A percentile compares a stretch with the other conserved stretches of the same genome.
phyloP scores from a whole-genome alignment of 2,329 filamentous ascomycete species.

The Boeremia exigua region DNA sequence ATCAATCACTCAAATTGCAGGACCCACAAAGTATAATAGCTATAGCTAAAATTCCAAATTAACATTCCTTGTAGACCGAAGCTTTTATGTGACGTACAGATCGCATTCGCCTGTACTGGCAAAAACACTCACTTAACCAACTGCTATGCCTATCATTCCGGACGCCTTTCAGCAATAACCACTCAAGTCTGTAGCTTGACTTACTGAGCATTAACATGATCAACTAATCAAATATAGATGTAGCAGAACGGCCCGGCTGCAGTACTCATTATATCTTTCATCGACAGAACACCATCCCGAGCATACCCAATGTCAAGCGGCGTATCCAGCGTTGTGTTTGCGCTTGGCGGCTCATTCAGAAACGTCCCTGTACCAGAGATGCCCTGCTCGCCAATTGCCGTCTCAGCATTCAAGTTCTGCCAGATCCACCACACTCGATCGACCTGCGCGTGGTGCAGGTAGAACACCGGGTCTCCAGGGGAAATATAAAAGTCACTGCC shows the following conservation, averaged over 20 bases:
- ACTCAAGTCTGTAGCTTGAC: too few relatives aligned
- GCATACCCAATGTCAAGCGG: slow-evolving; percentile 30
- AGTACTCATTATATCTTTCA: slow-evolving; percentile 24
- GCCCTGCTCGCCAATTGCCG: slow-evolving; percentile 28
- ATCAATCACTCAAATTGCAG: slow-evolving; percentile 1
- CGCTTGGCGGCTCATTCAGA: slow-evolving; percentile 46
- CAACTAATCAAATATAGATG: slow-evolving; percentile 9
- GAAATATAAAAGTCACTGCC: background rate
- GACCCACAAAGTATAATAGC: background rate
- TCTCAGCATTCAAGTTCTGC: slow-evolving; percentile 49
- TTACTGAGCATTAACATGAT: background rate
- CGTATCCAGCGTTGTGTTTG: slow-evolving; percentile 48
- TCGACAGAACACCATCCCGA: slow-evolving; percentile 28
- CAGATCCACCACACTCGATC: slow-evolving; percentile 56
- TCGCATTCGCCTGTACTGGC: background rate
- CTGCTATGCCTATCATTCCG: too few relatives aligned
- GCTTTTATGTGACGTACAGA: background rate
- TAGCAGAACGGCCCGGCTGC: slow-evolving; percentile 25
- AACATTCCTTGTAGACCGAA: background rate
- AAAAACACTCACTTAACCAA: background rate
- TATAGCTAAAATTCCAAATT: background rate
- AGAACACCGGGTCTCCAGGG: slow-evolving; percentile 45
- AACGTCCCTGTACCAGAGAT: slow-evolving; percentile 46
- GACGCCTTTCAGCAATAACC: too few relatives aligned
- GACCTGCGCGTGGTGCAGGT: slow-evolving; percentile 54